Evolutionary conservation across 139 green algal genomes (phyloP).

Genomic region (Chlorella vulgaris): DNA sequence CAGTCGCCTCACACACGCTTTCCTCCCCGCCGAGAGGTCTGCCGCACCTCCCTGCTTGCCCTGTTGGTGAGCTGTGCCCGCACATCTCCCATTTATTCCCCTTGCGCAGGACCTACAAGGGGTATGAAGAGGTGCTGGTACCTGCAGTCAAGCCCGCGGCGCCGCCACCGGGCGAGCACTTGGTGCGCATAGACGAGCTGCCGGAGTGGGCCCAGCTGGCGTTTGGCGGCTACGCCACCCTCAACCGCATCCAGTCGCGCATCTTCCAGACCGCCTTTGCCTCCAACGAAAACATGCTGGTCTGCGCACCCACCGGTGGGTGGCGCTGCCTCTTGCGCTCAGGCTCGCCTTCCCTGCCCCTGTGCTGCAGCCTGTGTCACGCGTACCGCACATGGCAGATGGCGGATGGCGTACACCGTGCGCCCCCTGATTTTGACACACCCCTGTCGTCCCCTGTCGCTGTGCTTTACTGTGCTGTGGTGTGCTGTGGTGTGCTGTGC

Average conservation of each 20-base stretch:
- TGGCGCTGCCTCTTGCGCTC: neutral
- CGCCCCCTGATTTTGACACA: too few relatives aligned
- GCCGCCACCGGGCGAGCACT: constrained; percentile 52
- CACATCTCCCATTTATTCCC: too few relatives aligned
- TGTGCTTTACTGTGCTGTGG: too few relatives aligned
- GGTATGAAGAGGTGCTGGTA: constrained; percentile 90
- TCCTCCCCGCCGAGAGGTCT: neutral
- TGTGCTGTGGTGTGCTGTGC: too few relatives aligned
- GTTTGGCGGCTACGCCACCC: constrained; percentile 90
- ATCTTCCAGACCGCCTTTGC: constrained; percentile 86
- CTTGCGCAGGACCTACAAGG: constrained; percentile 70
- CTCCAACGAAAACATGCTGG: constrained; percentile 92
- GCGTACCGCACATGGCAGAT: neutral
- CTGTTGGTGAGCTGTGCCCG: too few relatives aligned
- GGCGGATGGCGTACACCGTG: too few relatives aligned
- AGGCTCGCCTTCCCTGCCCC: neutral
- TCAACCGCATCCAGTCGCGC: constrained; percentile 94
- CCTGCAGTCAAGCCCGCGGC: constrained; percentile 61
- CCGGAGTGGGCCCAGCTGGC: constrained; percentile 83
- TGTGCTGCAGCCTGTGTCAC: too few relatives aligned
- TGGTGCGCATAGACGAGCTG: constrained; percentile 79
- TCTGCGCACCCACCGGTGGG: constrained; percentile 82
- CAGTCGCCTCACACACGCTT: too few relatives aligned
- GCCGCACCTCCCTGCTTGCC: neutral
- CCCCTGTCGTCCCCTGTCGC: too few relatives aligned